Base-by-base conservation (phyloP, 164 flowering plant species). In the Echeveria elegans region DNA sequence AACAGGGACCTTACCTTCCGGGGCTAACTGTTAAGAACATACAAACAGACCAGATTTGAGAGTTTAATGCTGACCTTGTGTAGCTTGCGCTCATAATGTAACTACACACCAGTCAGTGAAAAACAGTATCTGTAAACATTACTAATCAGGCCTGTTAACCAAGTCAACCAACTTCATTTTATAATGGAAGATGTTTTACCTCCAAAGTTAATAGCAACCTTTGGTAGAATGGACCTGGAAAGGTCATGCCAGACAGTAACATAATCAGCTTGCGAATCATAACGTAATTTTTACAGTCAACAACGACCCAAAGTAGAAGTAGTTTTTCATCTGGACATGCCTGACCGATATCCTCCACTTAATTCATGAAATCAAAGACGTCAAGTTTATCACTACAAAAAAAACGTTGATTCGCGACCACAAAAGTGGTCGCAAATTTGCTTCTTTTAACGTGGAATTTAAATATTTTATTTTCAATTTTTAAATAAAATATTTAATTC, bases 111-210 rank as follows among this genome's bases (percentile, higher is more conserved):
- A 53, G 26, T 7, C 2, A 21, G 1, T 1, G 16, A 26, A 24
- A 9, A 53, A 28, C 8, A 28, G 31, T 6, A 53, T 23, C 3
- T 0, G n/a, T 34, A 63, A 66, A 26, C 45, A 36, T 76, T 69
- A 91, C 99, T 97, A 94, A 67, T 94, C 96, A 24, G 99, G 99
- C 80, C 91, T 94, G 72, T 86, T 88, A 24, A 66, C 65, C 71
- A 91, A 77, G 79, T 94, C 90, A 43, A 94, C 83, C 76, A 89
- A 77, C 82, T 91, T 89, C 82, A 79, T 29, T 70, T 91, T 89
- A 74, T 91, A n/a, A 94, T 30, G 89, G 89, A 7, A 94, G 85
- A 75, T 88, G 85, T 73, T 94, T 91, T 75, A 86, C 97, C 82
- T 94, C 99, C 68, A 91, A 76, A 1, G 97, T 89, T 59, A 94